Evolutionary conservation across 768 basidiomycete species (phyloP), one percentile per base, ranked within the genome.

Genomic region (Suillus variegatus): DNA sequence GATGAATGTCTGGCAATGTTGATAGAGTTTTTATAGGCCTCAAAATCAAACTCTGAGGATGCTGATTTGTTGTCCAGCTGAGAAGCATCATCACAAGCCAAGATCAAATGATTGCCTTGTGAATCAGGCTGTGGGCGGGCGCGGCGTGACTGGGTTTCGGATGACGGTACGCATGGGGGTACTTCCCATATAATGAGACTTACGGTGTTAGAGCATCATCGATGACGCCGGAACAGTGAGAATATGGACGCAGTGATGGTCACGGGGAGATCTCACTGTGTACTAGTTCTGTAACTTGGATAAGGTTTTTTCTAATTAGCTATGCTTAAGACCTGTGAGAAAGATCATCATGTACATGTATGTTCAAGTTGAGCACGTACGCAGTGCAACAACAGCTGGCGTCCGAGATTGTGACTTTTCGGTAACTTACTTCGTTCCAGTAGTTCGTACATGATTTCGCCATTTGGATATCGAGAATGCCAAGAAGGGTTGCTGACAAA

Each of bases 51-150:
- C 49, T 22, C 32, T 38, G 46, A 20, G 12, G n/a, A 22, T 22
- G 6, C 35, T 38, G 55, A 38, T 20, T 22, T 32, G n/a, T n/a
- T 22, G 55, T 56, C n/a, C n/a, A 8, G 13, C 35, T 20, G 55
- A 56, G 35, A 22, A 38, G n/a, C 20, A 35, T 38, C 36, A n/a
- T 35, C 18, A 20, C 41, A 49, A 47, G 0, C 8, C 25, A 32
- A 36, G 61, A 12, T 62, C 61, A 62, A 62, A 54, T 54, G 32
- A 62, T 36, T 32, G 61, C n/a, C 46, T n/a, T 32, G 40, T 62
- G 61, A 35, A 36, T 3, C 61, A 22, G 22, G 4, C 1, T 52
- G 20, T 2, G n/a, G 32, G 47, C 8, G n/a, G n/a, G 47, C 4
- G 44, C 40, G 40, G 36, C 25, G 12, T 4, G 41, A 3, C 25